Base-by-base conservation (phyloP, 2,329 filamentous ascomycete genomes). In the Dendrostoma leiphaemia region DNA sequence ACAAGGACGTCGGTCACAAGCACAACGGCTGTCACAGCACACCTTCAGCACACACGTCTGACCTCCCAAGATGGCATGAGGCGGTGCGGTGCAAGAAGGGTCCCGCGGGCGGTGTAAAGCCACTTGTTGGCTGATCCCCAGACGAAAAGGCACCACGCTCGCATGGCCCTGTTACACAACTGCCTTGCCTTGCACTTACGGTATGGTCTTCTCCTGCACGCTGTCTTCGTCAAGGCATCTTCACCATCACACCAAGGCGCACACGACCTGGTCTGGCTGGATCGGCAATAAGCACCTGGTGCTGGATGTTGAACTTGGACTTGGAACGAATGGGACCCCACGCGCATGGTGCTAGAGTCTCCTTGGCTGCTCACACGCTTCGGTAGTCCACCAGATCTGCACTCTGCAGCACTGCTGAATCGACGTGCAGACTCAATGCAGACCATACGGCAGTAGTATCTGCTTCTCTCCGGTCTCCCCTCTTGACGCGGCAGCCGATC, bases 51-150 rank as follows among this genome's bases (percentile, higher is more conserved):
- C 46, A 15, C 23, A n/a, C n/a, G n/a, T n/a, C n/a, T n/a, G n/a
- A n/a, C n/a, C n/a, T n/a, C n/a, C n/a, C n/a, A n/a, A n/a, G n/a
- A n/a, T n/a, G n/a, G n/a, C n/a, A n/a, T n/a, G n/a, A n/a, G n/a
- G n/a, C n/a, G n/a, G n/a, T n/a, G n/a, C n/a, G n/a, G n/a, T n/a
- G n/a, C n/a, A n/a, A n/a, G n/a, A n/a, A n/a, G n/a, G n/a, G n/a
- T n/a, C n/a, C n/a, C n/a, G n/a, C n/a, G n/a, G n/a, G n/a, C 19
- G 34, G 7, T n/a, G 31, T 61, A 53, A 56, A 62, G 57, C 61
- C 59, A 56, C 54, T 59, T 48, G 60, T 60, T 62, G 59, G 61
- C 63, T 60, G 59, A 59, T 59, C 55, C 40, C 50, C 5, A 45
- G 21, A 24, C 32, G 45, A 51, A 45, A 54, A 47, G 6, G 34